Evolutionary conservation across 345 rosid genomes (phyloP), one percentile per base, ranked within the genome.

Genomic region (Combretum micranthum): DNA sequence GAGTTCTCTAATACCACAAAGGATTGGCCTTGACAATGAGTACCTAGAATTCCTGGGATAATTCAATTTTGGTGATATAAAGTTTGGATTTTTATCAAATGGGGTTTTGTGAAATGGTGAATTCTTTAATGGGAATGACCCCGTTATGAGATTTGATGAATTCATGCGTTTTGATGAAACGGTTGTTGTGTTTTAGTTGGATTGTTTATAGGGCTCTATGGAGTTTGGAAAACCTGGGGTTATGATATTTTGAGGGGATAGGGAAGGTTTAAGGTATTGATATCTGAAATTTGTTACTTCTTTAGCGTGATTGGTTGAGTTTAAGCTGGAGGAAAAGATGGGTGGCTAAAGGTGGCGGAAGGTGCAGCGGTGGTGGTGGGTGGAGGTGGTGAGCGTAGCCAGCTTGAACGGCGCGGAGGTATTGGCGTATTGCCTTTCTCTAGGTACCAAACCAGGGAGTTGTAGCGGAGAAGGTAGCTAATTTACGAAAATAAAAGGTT

Each of bases 1-100:
- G 15, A 91, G 47, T 68, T 91, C 83, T 42, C 94, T 87, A 39
- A 85, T 75, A 39, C 89, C 69, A 58, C 85, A 76, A 16, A 44
- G 80, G 55, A 82, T 60, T 19, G 63, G 63, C 25, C 22, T 22
- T 16, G 66, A 48, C 49, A 66, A 46, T 32, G 54, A 42, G 50
- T 17, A 47, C 25, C 47, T 11, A n/a, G 47, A 20, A 39, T 57
- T 5, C 9, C 9, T 32, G 39, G 39, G 39, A 32, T 32, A 32
- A 32, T 32, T 32, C 39, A 32, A 32, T 32, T 11, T 32, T 32
- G 39, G 67, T 62, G 14, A 22, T 57, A 32, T n/a, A 43, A 17
- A 13, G 18, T 4, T 13, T 44, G 23, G 52, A 12, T 54, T 61
- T 21, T 44, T 54, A 54, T 50, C 26, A 72, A 70, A 68, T 62